phyloP scores from a whole-genome alignment of 768 basidiomycete species.

The Gloeopeniophorella convolvens region DNA sequence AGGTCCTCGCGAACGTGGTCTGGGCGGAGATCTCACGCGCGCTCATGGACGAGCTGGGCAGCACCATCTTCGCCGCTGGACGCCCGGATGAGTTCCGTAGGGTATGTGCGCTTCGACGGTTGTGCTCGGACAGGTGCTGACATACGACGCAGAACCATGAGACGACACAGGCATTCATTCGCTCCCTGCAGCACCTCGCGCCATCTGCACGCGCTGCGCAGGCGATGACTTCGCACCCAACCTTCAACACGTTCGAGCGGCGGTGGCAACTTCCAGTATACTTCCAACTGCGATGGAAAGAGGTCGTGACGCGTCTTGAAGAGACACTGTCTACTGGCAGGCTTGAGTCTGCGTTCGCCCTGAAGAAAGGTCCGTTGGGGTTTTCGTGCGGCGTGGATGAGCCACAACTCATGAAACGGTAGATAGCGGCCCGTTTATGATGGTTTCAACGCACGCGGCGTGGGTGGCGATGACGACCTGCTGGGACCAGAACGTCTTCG shows the following conservation, averaged over 20 bases:
- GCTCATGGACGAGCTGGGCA: constrained; percentile 81
- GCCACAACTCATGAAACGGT: not conserved
- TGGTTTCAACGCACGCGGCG: constrained; percentile 56
- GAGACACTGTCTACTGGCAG: constrained; percentile 43
- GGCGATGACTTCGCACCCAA: constrained; percentile 64
- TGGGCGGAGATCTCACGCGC: constrained; percentile 81
- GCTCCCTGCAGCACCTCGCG: constrained; percentile 73
- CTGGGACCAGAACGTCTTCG: constrained; percentile 83
- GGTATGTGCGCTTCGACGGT: constrained; percentile 36
- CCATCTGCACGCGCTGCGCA: constrained; percentile 67
- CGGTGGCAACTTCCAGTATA: constrained; percentile 97
- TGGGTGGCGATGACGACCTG: constrained; percentile 72
- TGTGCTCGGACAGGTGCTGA: not conserved
- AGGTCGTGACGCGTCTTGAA: constrained; percentile 76
- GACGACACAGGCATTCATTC: constrained; percentile 75
- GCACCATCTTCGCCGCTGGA: constrained; percentile 83
- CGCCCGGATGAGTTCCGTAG: constrained; percentile 85
- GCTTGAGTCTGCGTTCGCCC: constrained; percentile 34
- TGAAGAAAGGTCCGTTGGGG: constrained; percentile 32
- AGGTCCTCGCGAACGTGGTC: constrained; percentile 82
- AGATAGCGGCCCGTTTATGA: constrained; percentile 39
- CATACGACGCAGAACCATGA: constrained; percentile 61
- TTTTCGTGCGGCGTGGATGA: not conserved
- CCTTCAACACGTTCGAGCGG: constrained; percentile 66
- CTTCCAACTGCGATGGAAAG: constrained; percentile 96